A percentile compares a stretch with the other conserved stretches of the same genome.
These are phyloP conservation scores for Daedalea quercina DNA, from an alignment of 768 basidiomycete genomes.

Conservation along the genomic window DNA sequence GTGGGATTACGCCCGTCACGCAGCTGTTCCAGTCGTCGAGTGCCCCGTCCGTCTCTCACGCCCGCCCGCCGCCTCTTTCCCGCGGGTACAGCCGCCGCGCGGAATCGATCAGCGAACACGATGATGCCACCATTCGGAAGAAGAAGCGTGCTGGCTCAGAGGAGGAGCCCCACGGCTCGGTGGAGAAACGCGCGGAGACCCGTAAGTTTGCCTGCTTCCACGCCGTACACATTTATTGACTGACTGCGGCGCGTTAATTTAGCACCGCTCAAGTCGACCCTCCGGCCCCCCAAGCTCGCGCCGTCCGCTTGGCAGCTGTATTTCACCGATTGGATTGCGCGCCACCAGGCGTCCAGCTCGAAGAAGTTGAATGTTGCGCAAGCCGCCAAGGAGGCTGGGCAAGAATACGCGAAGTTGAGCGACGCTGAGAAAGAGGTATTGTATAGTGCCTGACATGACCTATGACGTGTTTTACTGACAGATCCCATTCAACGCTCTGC, in stretches of 20 bases:
- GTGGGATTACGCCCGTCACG: constrained; percentile 34
- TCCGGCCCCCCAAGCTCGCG: constrained; percentile 86
- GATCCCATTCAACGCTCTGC: constrained; percentile 15
- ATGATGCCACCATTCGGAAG: constrained; percentile 70
- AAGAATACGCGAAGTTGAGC: constrained; percentile 76
- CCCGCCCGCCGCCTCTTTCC: constrained; percentile 40
- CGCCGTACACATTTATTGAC: constrained; percentile 11
- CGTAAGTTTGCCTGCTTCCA: constrained; percentile 10
- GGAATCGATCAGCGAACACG: constrained; percentile 52
- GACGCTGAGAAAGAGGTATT: constrained; percentile 79
- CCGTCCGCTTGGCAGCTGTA: constrained; percentile 96
- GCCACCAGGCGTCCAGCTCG: constrained; percentile 69
- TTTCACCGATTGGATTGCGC: constrained; percentile 92
- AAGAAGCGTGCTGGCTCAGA: constrained; percentile 36
- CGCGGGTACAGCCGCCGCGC: constrained; percentile 62
- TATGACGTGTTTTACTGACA: constrained; percentile 11
- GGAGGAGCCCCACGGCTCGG: constrained; percentile 18
- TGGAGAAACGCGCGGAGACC: constrained; percentile 17
- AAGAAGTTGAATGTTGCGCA: constrained; percentile 93
- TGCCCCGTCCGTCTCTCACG: constrained; percentile 52
- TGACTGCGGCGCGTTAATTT: constrained; percentile 21
- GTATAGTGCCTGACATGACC: constrained; percentile 1
- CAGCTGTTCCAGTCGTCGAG: constrained; percentile 66
- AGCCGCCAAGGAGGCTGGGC: constrained; percentile 90
- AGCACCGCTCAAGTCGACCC: constrained; percentile 68